Conservation (phyloP, 164 flowering plant species). For the Amborella trichopoda region DNA sequence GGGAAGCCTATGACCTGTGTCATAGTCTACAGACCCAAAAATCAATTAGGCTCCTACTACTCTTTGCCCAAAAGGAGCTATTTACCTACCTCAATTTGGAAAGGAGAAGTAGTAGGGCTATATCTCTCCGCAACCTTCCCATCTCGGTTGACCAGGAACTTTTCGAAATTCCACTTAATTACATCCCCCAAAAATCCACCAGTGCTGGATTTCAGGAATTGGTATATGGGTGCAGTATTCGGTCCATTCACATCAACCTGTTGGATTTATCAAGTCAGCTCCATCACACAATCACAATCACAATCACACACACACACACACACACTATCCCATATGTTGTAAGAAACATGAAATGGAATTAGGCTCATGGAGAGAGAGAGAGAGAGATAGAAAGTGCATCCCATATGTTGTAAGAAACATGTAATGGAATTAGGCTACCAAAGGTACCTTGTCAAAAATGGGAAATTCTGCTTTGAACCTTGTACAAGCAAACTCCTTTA, state of each 20-base stretch:
- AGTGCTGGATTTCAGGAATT: conserved; percentile 71
- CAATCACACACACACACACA: no score
- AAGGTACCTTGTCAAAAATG: conserved; percentile 76
- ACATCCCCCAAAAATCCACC: conserved; percentile 82
- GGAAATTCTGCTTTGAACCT: conserved; percentile 90
- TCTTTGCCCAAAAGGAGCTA: no score
- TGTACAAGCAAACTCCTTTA: conserved; percentile 84
- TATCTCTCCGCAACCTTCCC: conserved; percentile 90
- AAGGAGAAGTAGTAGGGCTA: conserved; percentile 78
- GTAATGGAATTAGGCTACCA: no score
- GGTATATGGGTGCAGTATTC: conserved; percentile 77
- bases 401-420: no score
- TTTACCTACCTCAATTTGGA: conserved; percentile 98
- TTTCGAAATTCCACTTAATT: conserved; percentile 94
- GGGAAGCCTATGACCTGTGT: no score
- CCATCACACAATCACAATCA: no score
- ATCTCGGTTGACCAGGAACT: conserved; percentile 79
- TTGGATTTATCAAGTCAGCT: no score
- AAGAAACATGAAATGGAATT: no score
- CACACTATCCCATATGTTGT: no score
- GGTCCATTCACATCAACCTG: conserved; percentile 96
- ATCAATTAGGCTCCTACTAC: no score
- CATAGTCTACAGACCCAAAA: no score
- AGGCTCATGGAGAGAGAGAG: neutral
- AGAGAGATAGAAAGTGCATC: neutral